These are phyloP conservation scores for Coprinopsis cinerea DNA, from an alignment of 768 basidiomycete genomes.

Conservation along the genomic window DNA sequence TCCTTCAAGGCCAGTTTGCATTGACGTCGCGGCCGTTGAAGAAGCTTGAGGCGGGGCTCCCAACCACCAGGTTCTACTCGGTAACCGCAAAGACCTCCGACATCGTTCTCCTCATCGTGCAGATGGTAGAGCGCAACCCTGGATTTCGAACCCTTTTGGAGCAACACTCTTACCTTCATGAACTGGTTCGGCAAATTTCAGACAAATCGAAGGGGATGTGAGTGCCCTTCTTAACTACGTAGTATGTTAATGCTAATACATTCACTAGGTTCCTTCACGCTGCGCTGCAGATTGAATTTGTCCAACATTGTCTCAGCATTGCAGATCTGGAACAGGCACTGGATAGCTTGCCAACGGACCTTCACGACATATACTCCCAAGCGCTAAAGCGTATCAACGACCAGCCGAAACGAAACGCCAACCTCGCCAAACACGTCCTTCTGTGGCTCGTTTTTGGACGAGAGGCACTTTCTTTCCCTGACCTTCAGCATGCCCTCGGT, in stretches of 20 bases:
- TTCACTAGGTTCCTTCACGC: constrained; percentile 5
- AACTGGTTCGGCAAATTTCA: neutral
- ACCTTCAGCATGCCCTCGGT: neutral
- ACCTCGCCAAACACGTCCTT: constrained; percentile 1
- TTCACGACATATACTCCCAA: constrained; percentile 1
- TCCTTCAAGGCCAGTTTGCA: neutral
- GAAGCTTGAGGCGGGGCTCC: neutral
- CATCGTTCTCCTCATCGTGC: neutral
- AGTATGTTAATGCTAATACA: neutral
- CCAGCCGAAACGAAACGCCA: neutral
- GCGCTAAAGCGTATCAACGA: neutral
- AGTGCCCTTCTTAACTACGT: neutral
- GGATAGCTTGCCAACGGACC: neutral
- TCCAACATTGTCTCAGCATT: neutral
- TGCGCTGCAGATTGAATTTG: neutral
- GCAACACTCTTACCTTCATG: neutral
- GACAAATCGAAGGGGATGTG: constrained; percentile 6
- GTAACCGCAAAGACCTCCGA: neutral
- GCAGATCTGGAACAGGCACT: neutral
- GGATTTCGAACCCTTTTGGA: neutral
- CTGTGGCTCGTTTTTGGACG: neutral
- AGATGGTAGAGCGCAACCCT: neutral
- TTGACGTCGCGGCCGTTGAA: constrained; percentile 2
- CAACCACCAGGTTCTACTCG: neutral
- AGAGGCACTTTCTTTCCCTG: neutral